phyloP scores from a whole-genome alignment of 306 rosid genomes.

The Sechiopsis laciniata region DNA sequence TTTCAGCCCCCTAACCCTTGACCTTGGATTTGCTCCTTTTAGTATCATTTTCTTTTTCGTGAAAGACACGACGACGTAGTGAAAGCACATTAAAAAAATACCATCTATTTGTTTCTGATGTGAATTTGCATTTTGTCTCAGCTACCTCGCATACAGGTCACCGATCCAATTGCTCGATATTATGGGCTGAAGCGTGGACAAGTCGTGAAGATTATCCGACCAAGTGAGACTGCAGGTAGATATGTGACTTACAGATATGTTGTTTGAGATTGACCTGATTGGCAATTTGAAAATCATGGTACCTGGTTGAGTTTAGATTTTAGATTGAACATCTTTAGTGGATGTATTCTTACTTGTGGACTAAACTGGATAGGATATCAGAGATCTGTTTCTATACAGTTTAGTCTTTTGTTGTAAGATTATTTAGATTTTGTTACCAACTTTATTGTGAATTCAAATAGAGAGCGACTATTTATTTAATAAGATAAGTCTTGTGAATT shows the following conservation, averaged over 20 bases:
- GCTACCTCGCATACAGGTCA: conserved; percentile 82
- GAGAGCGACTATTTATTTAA: background rate
- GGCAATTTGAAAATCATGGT: background rate
- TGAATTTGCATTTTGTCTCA: conserved; percentile 25
- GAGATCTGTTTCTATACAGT: background rate
- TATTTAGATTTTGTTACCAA: background rate
- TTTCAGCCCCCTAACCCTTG: no score
- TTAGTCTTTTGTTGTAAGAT: background rate
- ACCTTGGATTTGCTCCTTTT: no score
- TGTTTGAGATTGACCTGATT: conserved; percentile 28
- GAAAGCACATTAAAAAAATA: no score
- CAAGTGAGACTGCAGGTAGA: conserved; percentile 86
- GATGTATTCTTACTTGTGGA: background rate
- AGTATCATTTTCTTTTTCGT: no score
- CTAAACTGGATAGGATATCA: background rate
- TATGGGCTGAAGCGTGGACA: conserved; percentile 89
- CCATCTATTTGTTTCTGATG: background rate
- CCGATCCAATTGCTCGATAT: conserved; percentile 79
- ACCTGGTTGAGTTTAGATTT: background rate
- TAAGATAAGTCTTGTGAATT: no score
- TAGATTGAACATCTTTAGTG: background rate
- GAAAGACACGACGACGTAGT: no score
- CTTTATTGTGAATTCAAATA: background rate
- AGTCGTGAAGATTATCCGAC: conserved; percentile 75
- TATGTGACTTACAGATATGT: conserved; percentile 75